phyloP scores from a whole-genome alignment of 1,284 basidiomycete genomes.

The Cryptococcus depauperatus region DNA sequence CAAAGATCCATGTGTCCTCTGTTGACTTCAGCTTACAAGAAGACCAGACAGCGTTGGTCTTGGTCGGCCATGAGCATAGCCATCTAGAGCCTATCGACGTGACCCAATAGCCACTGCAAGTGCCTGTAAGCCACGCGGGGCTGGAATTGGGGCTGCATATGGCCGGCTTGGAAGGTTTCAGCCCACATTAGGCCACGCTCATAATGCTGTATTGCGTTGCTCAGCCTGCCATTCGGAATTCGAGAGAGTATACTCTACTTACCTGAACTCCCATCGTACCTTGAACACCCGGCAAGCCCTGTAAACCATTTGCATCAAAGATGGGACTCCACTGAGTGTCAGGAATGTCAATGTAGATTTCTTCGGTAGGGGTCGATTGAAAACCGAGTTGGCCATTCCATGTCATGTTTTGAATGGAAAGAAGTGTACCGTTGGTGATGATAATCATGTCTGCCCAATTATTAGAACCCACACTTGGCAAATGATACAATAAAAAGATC shows the following conservation, averaged over 20 bases:
- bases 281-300: slow-evolving; percentile 5
- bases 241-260: neutral
- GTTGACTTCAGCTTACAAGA: too few relatives aligned
- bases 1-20: too few relatives aligned
- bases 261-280: slow-evolving; percentile 17
- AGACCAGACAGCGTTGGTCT: too few relatives aligned
- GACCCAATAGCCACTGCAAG: slow-evolving; percentile 19
- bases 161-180: slow-evolving; percentile 14
- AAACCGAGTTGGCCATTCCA: slow-evolving; percentile 28
- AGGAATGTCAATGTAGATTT: slow-evolving; percentile 6
- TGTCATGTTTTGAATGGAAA: slow-evolving; percentile 36
- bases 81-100: slow-evolving; percentile 11
- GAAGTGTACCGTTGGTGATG: slow-evolving; percentile 25
- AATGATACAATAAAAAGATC: too few relatives aligned
- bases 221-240: neutral
- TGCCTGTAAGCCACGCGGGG: slow-evolving; percentile 13
- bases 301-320: slow-evolving; percentile 6
- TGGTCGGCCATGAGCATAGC: too few relatives aligned
- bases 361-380: slow-evolving; percentile 12
- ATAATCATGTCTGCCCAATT: slow-evolving; percentile 19
- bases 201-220: slow-evolving; percentile 8
- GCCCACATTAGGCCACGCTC: slow-evolving; percentile 25
- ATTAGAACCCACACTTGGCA: too few relatives aligned
- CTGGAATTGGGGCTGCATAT: slow-evolving; percentile 20
- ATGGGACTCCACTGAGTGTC: slow-evolving; percentile 5